Percentiles rank a stretch among this genome's conserved stretches.
Conservation (phyloP, 2,329 filamentous ascomycete genomes). For the Cladophialophora immunda region DNA sequence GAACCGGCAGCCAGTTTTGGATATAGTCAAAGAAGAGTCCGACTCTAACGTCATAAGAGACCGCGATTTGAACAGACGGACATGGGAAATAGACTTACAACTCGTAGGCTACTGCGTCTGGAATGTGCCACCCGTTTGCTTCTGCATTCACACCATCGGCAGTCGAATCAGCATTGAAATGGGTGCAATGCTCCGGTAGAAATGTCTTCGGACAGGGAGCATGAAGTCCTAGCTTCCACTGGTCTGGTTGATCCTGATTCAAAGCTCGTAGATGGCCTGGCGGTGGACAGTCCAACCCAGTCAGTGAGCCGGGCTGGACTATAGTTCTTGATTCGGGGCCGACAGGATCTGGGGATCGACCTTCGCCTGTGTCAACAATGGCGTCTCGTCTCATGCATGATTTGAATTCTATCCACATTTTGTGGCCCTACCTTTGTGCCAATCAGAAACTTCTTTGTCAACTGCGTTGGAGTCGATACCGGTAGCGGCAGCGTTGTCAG, state of each 20-base stretch:
- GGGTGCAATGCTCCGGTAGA: neutral
- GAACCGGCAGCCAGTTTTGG: slow-evolving; percentile 12
- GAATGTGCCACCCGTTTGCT: slow-evolving; percentile 21
- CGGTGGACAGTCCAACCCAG: neutral
- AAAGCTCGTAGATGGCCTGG: neutral
- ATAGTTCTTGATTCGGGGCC: neutral
- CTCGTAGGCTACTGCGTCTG: slow-evolving; percentile 9
- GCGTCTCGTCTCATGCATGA: neutral
- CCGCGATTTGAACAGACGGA: neutral
- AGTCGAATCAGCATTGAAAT: neutral
- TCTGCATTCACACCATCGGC: neutral
- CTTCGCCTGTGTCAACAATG: neutral
- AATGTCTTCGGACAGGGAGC: neutral
- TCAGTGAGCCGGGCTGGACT: neutral
- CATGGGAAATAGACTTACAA: slow-evolving; percentile 14
- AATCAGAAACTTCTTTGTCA: neutral
- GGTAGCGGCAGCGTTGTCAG: neutral
- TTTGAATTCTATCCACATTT: neutral
- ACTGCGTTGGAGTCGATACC: neutral
- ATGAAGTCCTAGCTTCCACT: neutral
- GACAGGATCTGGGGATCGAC: neutral
- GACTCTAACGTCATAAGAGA: neutral
- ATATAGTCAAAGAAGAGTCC: slow-evolving; percentile 17
- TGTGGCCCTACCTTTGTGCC: neutral
- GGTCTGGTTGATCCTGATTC: neutral